phyloP scores from a whole-genome alignment of 164 flowering plant species.

The Macadamia tetraphylla region DNA sequence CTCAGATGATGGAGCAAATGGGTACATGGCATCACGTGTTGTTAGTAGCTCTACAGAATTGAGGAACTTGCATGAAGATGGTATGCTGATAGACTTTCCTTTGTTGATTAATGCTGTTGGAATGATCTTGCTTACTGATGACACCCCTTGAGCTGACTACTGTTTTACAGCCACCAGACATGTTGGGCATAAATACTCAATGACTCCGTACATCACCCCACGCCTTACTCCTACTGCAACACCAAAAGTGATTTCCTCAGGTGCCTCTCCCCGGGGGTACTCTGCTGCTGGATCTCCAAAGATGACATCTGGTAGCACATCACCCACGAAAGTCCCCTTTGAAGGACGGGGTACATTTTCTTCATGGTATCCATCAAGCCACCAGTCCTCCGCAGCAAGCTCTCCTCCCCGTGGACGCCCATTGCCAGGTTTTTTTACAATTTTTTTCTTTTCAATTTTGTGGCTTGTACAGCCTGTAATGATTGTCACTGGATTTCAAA shows the following conservation, averaged over 20 bases:
- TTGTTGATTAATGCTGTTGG: neutral
- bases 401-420: constrained; percentile 86
- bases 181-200: constrained; percentile 50
- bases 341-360: constrained; percentile 46
- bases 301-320: constrained; percentile 51
- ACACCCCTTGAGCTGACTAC: neutral
- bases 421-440: constrained; percentile 46
- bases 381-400: constrained; percentile 88
- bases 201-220: constrained; percentile 78
- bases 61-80: constrained; percentile 39
- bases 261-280: constrained; percentile 66
- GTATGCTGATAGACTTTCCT: constrained; percentile 21
- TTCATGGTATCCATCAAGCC: constrained; percentile 87
- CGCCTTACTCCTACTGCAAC: constrained; percentile 76
- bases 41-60: constrained; percentile 30
- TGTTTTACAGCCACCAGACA: constrained; percentile 40
- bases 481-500: neutral
- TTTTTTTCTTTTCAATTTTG: too few species aligned
- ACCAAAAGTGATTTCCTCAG: constrained; percentile 60
- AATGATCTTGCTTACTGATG: neutral
- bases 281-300: constrained; percentile 71
- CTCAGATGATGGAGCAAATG: constrained; percentile 55
- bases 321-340: constrained; percentile 53
- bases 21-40: constrained; percentile 28
- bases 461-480: neutral